Conservation (phyloP, 2,329 filamentous ascomycete genomes). For the Grosmannia huntii region DNA sequence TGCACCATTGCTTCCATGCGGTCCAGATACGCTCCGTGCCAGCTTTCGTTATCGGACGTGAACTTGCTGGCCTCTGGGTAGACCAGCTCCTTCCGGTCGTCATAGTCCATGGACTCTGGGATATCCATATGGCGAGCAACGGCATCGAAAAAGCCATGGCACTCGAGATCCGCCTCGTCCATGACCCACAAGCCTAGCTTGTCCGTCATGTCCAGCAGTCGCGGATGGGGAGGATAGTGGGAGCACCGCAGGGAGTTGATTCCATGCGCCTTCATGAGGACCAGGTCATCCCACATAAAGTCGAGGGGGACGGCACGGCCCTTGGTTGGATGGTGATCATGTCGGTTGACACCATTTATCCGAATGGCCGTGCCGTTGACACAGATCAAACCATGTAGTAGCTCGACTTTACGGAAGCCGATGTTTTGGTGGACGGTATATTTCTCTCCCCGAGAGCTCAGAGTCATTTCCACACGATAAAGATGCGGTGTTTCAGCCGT, state of each 20-base stretch:
- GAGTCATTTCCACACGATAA: slow-evolving; percentile 38
- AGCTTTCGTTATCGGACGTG: slow-evolving; percentile 47
- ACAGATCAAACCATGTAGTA: slow-evolving; percentile 44
- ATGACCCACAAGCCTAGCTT: slow-evolving; percentile 53
- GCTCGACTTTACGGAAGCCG: slow-evolving; percentile 52
- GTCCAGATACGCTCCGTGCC: slow-evolving; percentile 54
- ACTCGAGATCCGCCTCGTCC: slow-evolving; percentile 37
- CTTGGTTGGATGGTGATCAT: slow-evolving; percentile 54
- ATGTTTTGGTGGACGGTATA: slow-evolving; percentile 38
- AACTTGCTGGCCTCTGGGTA: slow-evolving; percentile 41
- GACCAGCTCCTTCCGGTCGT: slow-evolving; percentile 44
- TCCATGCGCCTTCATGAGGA: slow-evolving; percentile 58
- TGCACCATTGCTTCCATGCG: slow-evolving; percentile 51
- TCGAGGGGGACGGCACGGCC: slow-evolving; percentile 52
- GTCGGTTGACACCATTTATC: slow-evolving; percentile 53
- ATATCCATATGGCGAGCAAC: slow-evolving; percentile 37
- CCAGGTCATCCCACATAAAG: slow-evolving; percentile 47
- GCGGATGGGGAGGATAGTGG: slow-evolving; percentile 54
- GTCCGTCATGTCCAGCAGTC: slow-evolving; percentile 46
- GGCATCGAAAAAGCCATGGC: slow-evolving; percentile 39
- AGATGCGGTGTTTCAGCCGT: slow-evolving; percentile 54
- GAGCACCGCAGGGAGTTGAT: slow-evolving; percentile 58
- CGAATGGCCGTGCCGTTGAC: slow-evolving; percentile 51
- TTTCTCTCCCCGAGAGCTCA: slow-evolving; percentile 14
- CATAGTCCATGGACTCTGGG: slow-evolving; percentile 43